Evolutionary conservation across 345 rosid species (phyloP).

Genomic region (Eucalyptus curtisii): DNA sequence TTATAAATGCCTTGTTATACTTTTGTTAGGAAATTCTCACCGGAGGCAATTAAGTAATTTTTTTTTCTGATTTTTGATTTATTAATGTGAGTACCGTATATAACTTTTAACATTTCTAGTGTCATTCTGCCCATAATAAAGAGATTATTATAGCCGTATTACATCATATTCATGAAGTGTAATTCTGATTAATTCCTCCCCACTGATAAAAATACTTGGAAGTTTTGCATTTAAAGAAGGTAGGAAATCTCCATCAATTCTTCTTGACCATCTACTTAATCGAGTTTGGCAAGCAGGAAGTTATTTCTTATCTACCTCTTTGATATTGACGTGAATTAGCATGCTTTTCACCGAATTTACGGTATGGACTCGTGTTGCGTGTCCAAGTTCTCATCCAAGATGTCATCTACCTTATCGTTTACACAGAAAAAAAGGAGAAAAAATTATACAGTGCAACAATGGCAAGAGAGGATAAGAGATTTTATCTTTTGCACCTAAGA

Average conservation of each 20-base stretch:
- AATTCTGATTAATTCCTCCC: background rate
- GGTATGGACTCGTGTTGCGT: background rate
- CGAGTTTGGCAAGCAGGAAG: background rate
- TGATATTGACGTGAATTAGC: background rate
- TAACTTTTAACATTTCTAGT: too few species aligned
- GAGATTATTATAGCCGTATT: background rate
- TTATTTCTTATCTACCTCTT: background rate
- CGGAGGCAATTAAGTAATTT: too few species aligned
- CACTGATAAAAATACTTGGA: background rate
- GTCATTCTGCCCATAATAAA: background rate
- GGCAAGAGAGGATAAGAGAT: background rate
- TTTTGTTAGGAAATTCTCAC: too few species aligned
- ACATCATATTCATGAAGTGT: background rate
- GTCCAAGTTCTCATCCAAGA: background rate
- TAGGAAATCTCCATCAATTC: background rate
- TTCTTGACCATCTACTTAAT: background rate
- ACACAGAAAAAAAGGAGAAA: background rate
- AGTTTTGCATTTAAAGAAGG: background rate
- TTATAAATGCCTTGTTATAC: too few species aligned
- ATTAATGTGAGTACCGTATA: too few species aligned
- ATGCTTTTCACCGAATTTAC: background rate
- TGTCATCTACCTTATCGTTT: background rate
- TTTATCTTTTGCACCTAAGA: background rate
- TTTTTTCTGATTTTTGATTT: too few species aligned
- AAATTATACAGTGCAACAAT: background rate